These are phyloP conservation scores for Paecilomyces fulvus DNA, from an alignment of 2,329 filamentous ascomycete genomes.

Conservation along the genomic window DNA sequence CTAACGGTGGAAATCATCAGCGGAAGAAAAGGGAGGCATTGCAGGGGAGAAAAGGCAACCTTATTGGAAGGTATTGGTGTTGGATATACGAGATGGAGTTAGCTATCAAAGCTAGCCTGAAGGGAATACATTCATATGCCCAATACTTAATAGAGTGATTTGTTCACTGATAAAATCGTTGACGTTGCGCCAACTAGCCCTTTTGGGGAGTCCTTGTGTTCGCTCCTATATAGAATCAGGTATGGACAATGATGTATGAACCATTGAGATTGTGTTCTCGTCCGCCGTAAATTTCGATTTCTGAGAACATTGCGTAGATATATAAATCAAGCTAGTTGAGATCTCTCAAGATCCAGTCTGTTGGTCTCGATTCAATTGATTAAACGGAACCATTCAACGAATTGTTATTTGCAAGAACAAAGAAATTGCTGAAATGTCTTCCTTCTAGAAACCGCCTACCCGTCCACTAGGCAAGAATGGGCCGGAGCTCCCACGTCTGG, in stretches of 20 bases:
- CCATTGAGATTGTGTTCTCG: not conserved
- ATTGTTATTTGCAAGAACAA: not conserved
- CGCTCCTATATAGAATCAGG: not conserved
- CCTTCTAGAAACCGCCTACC: slow-evolving; percentile 2
- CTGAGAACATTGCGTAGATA: not conserved
- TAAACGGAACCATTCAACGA: not conserved
- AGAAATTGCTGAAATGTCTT: not conserved
- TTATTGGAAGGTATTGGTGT: not conserved
- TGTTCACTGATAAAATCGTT: not conserved
- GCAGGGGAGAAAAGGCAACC: not conserved
- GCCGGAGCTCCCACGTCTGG: slow-evolving; percentile 9
- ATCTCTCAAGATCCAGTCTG: not conserved
- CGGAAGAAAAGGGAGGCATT: not conserved
- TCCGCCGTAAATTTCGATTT: not conserved
- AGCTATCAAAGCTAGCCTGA: not conserved
- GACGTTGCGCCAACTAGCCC: not conserved
- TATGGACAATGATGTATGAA: not conserved
- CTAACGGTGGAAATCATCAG: not conserved
- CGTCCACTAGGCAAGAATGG: slow-evolving; percentile 10
- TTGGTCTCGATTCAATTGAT: not conserved
- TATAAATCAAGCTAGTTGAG: not conserved
- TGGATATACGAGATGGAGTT: not conserved
- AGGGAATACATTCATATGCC: not conserved
- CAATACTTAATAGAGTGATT: too few species aligned
- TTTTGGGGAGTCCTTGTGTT: not conserved